Conservation (phyloP, 2,329 filamentous ascomycete genomes). For the Penicillium sp. region DNA sequence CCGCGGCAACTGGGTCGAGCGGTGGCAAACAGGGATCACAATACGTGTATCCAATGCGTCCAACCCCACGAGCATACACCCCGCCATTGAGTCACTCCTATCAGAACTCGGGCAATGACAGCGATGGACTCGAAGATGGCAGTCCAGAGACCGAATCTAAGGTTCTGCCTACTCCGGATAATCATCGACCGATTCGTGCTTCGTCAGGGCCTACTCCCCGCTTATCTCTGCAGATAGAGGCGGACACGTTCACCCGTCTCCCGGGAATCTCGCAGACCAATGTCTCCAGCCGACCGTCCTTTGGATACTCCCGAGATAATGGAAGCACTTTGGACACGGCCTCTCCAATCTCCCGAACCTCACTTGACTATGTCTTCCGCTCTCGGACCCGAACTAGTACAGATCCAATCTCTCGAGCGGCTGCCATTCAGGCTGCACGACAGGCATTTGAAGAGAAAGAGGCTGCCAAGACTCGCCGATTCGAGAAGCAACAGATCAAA, state of each 20-base stretch:
- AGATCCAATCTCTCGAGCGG: constrained; percentile 55
- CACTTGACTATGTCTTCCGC: constrained; percentile 56
- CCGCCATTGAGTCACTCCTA: constrained; percentile 52
- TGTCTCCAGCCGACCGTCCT: constrained; percentile 48
- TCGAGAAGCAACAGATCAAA: constrained; percentile 53
- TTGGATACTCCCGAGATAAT: constrained; percentile 51
- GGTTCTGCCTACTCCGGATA: constrained; percentile 23
- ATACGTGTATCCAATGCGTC: constrained; percentile 56
- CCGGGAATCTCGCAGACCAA: constrained; percentile 54
- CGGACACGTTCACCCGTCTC: constrained; percentile 47
- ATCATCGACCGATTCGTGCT: constrained; percentile 33
- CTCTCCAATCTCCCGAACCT: constrained; percentile 54
- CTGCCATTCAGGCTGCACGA: constrained; percentile 55
- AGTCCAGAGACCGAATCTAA: constrained; percentile 46
- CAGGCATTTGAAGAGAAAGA: constrained; percentile 59
- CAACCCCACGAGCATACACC: constrained; percentile 54
- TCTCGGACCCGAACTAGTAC: constrained; percentile 49
- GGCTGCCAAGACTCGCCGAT: constrained; percentile 55
- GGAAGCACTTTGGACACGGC: constrained; percentile 50
- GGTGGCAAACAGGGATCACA: constrained; percentile 50
- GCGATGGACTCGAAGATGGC: constrained; percentile 44
- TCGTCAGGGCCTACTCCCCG: constrained; percentile 30
- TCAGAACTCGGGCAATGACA: constrained; percentile 49
- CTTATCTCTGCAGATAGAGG: constrained; percentile 39
- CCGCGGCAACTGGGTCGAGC: constrained; percentile 46